phyloP scores from a whole-genome alignment of 163 green algal genomes.

The Coccomyxa subellipsoidea region DNA sequence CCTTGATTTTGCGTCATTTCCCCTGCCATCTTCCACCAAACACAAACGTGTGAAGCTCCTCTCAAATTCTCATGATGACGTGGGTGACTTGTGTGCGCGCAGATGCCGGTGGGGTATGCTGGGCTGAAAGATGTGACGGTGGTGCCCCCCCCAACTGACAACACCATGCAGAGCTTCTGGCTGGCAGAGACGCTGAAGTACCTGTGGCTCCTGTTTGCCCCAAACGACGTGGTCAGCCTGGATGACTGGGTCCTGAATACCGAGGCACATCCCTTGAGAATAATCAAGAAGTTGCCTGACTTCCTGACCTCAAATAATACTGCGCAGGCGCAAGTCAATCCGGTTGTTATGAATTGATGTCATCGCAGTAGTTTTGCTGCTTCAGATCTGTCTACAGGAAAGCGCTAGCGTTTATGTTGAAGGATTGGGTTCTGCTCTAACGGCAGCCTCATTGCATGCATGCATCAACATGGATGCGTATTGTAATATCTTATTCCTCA shows the following conservation, averaged over 20 bases:
- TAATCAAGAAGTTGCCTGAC: not conserved
- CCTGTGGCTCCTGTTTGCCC: constrained; percentile 58
- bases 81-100: not conserved
- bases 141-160: constrained; percentile 11
- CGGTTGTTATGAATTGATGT: not conserved
- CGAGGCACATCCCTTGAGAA: constrained; percentile 56
- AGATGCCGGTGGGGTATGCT: constrained; percentile 8
- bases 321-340: not conserved
- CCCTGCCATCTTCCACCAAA: too few species aligned
- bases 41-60: too few species aligned
- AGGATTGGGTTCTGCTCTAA: too few species aligned
- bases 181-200: constrained; percentile 69
- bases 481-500: too few species aligned
- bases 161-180: constrained; percentile 61
- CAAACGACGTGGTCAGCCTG: constrained; percentile 41
- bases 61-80: not conserved
- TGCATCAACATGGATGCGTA: too few species aligned
- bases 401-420: too few species aligned
- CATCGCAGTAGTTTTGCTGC: not conserved
- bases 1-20: too few species aligned
- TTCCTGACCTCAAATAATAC: not conserved
- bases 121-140: constrained; percentile 23
- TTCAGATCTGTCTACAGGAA: not conserved
- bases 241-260: constrained; percentile 63
- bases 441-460: too few species aligned